These are phyloP conservation scores for Floccularia luteovirens DNA, from an alignment of 768 basidiomycete genomes.

Conservation along the genomic window DNA sequence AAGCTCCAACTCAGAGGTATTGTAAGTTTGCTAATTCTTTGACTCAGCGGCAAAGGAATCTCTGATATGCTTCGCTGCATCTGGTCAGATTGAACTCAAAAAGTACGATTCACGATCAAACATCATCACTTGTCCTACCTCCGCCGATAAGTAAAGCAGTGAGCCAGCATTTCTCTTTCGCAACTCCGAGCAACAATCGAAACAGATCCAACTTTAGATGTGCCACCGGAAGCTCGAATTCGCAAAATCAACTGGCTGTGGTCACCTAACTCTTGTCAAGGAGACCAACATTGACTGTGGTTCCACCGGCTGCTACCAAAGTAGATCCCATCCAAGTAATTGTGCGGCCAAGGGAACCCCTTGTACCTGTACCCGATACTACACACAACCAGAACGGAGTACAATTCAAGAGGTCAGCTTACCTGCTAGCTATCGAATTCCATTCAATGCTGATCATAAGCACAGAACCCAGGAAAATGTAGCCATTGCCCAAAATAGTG, in stretches of 20 bases:
- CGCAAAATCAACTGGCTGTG: constrained; percentile 40
- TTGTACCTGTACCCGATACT: constrained; percentile 51
- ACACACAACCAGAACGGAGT: constrained; percentile 48
- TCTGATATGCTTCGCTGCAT: constrained; percentile 20
- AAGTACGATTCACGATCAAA: constrained; percentile 26
- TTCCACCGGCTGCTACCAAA: constrained; percentile 33
- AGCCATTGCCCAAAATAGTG: constrained; percentile 18
- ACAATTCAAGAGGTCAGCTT: constrained; percentile 34
- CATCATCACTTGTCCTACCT: constrained; percentile 36
- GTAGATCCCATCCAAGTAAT: constrained; percentile 36
- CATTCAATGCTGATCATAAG: constrained; percentile 10
- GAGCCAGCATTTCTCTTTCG: constrained; percentile 7
- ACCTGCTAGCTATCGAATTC: not conserved
- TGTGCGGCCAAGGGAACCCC: constrained; percentile 28
- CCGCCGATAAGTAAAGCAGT: constrained; percentile 30
- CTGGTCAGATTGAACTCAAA: constrained; percentile 25
- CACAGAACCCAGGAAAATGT: constrained; percentile 30
- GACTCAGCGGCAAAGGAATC: constrained; percentile 9
- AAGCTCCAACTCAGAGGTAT: too few species aligned
- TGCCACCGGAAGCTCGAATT: constrained; percentile 58
- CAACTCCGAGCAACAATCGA: constrained; percentile 17
- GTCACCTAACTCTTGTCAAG: constrained; percentile 40
- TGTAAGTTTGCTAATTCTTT: not conserved
- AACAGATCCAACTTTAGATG: constrained; percentile 30
- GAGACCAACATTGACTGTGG: constrained; percentile 47